Evolutionary conservation across 306 rosid genomes (phyloP).

Genomic region (Dryas drummondii): DNA sequence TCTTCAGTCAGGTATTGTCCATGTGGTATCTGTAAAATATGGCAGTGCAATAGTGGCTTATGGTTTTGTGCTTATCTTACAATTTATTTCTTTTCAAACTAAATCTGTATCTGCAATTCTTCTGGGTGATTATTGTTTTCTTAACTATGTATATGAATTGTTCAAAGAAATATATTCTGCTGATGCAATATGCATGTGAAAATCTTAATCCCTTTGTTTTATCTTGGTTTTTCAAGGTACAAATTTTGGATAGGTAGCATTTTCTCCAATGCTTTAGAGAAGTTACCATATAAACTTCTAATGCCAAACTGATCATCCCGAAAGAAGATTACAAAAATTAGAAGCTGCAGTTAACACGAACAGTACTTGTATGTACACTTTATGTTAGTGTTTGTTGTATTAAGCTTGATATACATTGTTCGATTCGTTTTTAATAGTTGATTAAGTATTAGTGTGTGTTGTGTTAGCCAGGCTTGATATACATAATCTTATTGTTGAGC

Average conservation of each 20-base stretch:
- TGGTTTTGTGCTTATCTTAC: neutral
- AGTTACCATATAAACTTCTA: neutral
- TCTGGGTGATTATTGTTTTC: neutral
- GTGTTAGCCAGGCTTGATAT: too few species aligned
- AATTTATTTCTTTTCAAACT: conserved; percentile 4
- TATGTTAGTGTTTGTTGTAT: too few species aligned
- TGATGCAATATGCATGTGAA: neutral
- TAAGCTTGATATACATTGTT: too few species aligned
- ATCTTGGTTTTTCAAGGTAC: too few species aligned
- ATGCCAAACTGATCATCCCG: neutral
- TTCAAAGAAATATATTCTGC: too few species aligned
- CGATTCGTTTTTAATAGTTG: too few species aligned
- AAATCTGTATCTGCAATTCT: neutral
- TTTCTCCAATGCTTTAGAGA: neutral
- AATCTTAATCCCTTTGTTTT: neutral
- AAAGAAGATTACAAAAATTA: neutral
- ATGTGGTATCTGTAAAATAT: conserved; percentile 31
- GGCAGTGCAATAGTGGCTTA: conserved; percentile 19
- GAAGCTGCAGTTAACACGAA: neutral
- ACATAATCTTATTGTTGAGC: too few species aligned
- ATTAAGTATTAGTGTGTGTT: too few species aligned
- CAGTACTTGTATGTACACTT: too few species aligned
- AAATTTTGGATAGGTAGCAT: neutral
- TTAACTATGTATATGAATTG: neutral
- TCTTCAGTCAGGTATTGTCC: conserved; percentile 34